phyloP scores from a whole-genome alignment of 768 basidiomycete species.

The Suillus spraguei region DNA sequence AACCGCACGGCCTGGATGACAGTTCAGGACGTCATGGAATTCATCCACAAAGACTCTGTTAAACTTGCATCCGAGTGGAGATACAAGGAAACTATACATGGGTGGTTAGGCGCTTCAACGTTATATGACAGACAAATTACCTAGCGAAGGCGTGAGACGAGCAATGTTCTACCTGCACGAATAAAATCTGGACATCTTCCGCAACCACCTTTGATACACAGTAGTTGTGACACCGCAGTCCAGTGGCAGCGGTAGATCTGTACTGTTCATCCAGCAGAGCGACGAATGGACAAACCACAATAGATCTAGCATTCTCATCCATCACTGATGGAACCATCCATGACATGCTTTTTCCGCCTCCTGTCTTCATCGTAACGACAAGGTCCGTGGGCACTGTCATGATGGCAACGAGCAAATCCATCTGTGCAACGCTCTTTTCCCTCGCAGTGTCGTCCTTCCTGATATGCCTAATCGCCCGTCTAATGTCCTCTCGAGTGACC shows the following conservation, averaged over 20 bases:
- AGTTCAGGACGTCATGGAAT: background rate
- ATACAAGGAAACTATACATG: background rate
- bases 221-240: slow-evolving; percentile 1
- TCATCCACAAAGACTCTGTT: background rate
- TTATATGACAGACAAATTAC: background rate
- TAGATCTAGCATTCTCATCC: background rate
- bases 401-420: background rate
- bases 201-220: background rate
- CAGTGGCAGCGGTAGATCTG: background rate
- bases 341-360: background rate
- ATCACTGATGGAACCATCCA: background rate
- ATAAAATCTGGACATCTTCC: background rate
- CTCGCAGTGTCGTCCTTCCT: background rate
- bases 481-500: background rate
- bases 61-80: background rate
- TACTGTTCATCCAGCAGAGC: background rate
- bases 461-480: background rate
- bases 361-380: background rate
- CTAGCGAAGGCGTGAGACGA: background rate
- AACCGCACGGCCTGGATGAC: background rate
- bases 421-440: background rate
- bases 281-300: background rate
- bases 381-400: background rate
- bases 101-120: rapidly evolving
- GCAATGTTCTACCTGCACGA: background rate